Base-by-base conservation (phyloP, 805 yeast species). In the Cyberlindnera mrakii region DNA sequence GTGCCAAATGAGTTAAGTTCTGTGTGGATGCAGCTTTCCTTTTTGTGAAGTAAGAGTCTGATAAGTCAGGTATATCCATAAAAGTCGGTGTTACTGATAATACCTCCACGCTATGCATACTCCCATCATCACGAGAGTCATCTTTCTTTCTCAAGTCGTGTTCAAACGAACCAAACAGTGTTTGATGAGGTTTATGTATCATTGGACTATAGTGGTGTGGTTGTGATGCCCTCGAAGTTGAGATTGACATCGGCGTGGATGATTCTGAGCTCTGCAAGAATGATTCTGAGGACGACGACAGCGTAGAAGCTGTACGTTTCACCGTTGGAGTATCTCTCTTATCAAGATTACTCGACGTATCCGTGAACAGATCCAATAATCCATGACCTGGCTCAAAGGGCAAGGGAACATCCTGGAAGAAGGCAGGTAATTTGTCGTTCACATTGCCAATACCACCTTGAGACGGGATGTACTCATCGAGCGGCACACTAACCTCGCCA, bases 41-140 rank as follows among this genome's bases (percentile, higher is more conserved):
- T 11, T 20, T 34, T 5, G 20, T 13, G 35, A 32, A 31, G 23
- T 31, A 32, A n/a, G 41, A 20, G 15, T 39, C 23, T 14, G 35
- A n/a, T 14, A 39, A 16, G 16, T 39, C 41, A 11, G 52, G 50
- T 7, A 49, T 37, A 47, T 68, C 73, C 60, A 64, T 59, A 41
- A 67, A 67, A 36, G 68, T 61, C 6, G 73, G 71, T 5, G 70
- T 67, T 35, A 68, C 42, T 0, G 71, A 65, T 13, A 67, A 42
- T 5, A 65, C 71, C 46, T 67, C 73, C 5, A 66, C 70, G 41
- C 42, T 44, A 29, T 42, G 37, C 15, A 39, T 37, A 20, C 45
- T 44, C 9, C 20, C 37, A 31, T 43, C 39, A 17, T 40, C 34
- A 11, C 40, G 25, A 31, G 40, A 39, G 42, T 13, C 17, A 32